Evolutionary conservation across 2,329 filamentous ascomycete species (phyloP).

Genomic region (Ophiosphaerella herpotricha): DNA sequence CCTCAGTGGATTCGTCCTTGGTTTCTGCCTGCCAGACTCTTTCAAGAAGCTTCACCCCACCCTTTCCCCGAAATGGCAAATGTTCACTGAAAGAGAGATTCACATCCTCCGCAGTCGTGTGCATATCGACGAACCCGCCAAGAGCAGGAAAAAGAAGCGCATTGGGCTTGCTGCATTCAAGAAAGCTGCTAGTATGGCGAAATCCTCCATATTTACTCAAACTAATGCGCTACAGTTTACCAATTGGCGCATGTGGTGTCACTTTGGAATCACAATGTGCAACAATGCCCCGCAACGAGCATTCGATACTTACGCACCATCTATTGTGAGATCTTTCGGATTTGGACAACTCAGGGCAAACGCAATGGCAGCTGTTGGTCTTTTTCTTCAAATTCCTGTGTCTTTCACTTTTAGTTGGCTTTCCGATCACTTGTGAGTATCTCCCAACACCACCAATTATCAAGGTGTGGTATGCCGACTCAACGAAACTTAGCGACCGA

Average conservation of each 20-base stretch:
- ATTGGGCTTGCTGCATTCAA: slow-evolving; percentile 54
- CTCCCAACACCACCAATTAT: not conserved
- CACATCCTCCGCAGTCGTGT: slow-evolving; percentile 22
- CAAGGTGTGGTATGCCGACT: not conserved
- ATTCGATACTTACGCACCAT: slow-evolving; percentile 59
- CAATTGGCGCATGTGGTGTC: slow-evolving; percentile 59
- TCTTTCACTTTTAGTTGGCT: slow-evolving; percentile 59
- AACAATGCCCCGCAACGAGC: slow-evolving; percentile 56
- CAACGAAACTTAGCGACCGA: slow-evolving; percentile 40
- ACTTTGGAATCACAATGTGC: slow-evolving; percentile 56
- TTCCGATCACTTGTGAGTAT: slow-evolving; percentile 52
- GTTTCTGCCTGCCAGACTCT: slow-evolving; percentile 16
- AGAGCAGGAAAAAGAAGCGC: slow-evolving; percentile 53
- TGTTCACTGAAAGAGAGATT: slow-evolving; percentile 23
- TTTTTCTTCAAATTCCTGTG: slow-evolving; percentile 58
- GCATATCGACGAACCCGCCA: slow-evolving; percentile 22
- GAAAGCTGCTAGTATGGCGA: slow-evolving; percentile 30
- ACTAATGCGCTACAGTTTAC: slow-evolving; percentile 26
- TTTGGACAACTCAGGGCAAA: slow-evolving; percentile 57
- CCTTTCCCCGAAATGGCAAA: slow-evolving; percentile 16
- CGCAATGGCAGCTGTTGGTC: slow-evolving; percentile 60
- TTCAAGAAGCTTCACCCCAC: slow-evolving; percentile 14
- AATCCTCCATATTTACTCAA: too few species aligned
- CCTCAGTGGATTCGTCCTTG: slow-evolving; percentile 11
- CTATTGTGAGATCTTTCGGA: slow-evolving; percentile 59